These are phyloP conservation scores for Diplosphaera chodatii DNA, from an alignment of 139 green algal genomes.

Conservation along the genomic window DNA sequence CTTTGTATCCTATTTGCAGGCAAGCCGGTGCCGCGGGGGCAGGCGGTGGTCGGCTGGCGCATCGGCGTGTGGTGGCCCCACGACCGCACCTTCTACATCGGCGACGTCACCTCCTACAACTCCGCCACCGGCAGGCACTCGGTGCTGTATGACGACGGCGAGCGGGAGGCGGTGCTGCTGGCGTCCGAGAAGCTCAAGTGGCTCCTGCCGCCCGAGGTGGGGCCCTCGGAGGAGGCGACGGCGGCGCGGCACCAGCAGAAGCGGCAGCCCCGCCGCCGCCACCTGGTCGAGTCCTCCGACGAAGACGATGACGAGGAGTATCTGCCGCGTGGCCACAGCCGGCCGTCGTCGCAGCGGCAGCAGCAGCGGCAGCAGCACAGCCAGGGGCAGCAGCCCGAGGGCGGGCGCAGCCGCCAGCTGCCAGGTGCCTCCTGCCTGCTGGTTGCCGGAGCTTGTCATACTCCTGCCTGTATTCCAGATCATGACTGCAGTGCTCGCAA, in stretches of 20 bases:
- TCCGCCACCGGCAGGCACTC: conserved; percentile 33
- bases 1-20: too few species aligned
- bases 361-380: background rate
- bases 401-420: too few species aligned
- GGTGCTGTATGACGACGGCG: conserved; percentile 55
- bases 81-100: conserved; percentile 39
- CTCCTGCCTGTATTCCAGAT: too few species aligned
- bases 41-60: conserved; percentile 55
- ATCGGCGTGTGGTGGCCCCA: conserved; percentile 59
- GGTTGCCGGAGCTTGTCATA: too few species aligned
- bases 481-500: too few species aligned
- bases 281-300: background rate
- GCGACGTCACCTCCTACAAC: conserved; percentile 42
- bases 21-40: conserved; percentile 23
- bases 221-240: background rate
- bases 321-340: background rate
- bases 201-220: conserved; percentile 38
- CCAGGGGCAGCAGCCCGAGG: too few species aligned
- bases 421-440: too few species aligned
- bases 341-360: background rate
- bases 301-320: background rate
- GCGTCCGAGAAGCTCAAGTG: conserved; percentile 49
- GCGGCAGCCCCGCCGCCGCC: too few species aligned
- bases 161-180: conserved; percentile 35
- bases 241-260: too few species aligned